These are phyloP conservation scores for Xylaria palmicola DNA, from an alignment of 495 filamentous ascomycete species.

Conservation along the genomic window DNA sequence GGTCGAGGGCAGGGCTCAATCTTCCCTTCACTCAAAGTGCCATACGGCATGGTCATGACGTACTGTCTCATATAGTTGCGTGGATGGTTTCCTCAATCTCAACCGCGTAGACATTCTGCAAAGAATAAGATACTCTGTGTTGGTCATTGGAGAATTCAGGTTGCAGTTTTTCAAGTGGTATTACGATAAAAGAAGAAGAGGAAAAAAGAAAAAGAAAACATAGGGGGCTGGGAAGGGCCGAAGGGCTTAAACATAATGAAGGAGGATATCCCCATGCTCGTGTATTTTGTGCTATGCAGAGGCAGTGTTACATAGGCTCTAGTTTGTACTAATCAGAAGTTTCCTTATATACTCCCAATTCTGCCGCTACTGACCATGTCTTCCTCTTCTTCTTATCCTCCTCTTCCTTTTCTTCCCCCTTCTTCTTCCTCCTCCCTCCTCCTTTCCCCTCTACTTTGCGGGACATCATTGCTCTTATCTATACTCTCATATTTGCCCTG, in stretches of 20 bases:
- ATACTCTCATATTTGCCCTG: too few species aligned
- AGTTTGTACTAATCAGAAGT: constrained; percentile 30
- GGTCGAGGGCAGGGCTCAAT: constrained; percentile 22
- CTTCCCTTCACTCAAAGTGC: constrained; percentile 21
- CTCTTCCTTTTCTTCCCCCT: too few species aligned
- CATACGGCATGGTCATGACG: constrained; percentile 21
- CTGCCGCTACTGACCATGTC: background rate
- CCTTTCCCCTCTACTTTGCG: too few species aligned
- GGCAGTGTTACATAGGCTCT: constrained; percentile 26
- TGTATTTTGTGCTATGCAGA: constrained; percentile 27
- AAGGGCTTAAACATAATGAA: constrained; percentile 12
- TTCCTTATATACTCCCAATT: constrained; percentile 11
- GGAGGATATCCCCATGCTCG: constrained; percentile 15
- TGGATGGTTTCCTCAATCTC: constrained; percentile 31
- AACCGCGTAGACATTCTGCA: constrained; percentile 32
- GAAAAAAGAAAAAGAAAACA: constrained; percentile 18
- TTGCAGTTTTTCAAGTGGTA: constrained; percentile 23
- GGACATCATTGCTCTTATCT: too few species aligned
- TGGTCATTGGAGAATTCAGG: constrained; percentile 34
- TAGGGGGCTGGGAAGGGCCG: constrained; percentile 7
- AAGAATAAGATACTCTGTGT: constrained; percentile 32
- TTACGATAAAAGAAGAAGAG: too few species aligned
- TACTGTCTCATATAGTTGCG: constrained; percentile 33
- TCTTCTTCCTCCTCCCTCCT: too few species aligned
- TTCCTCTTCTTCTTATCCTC: too few species aligned